Evolutionary conservation across 345 rosid genomes (phyloP).

Genomic region (Camelina neglecta): DNA sequence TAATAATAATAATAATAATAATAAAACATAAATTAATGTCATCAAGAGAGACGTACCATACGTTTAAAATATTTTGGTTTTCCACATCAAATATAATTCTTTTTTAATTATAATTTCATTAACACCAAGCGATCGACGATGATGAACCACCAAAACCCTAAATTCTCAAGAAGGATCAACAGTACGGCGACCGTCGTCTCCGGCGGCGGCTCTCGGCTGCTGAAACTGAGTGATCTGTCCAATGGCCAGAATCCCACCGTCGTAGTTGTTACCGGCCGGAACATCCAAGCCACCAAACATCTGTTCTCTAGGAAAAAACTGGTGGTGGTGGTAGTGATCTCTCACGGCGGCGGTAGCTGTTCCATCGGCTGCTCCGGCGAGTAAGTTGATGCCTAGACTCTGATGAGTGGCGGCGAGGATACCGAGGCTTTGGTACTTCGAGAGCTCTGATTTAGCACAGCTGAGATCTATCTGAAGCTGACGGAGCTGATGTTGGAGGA

Average conservation of each 20-base stretch:
- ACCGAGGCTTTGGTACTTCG: conserved; percentile 64
- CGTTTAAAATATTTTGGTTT: conserved; percentile 25
- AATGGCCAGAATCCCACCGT: conserved; percentile 67
- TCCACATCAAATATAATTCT: conserved; percentile 15
- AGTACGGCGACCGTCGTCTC: conserved; percentile 80
- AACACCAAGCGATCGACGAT: conserved; percentile 26
- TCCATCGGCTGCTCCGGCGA: conserved; percentile 47
- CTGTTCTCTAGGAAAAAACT: conserved; percentile 77
- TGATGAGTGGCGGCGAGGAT: conserved; percentile 66
- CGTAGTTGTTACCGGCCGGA: conserved; percentile 54
- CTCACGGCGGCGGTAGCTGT: conserved; percentile 44
- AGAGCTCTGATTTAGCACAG: conserved; percentile 64
- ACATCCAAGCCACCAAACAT: conserved; percentile 65
- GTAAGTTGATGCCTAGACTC: conserved; percentile 68
- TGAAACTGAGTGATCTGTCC: conserved; percentile 88
- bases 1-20: neutral
- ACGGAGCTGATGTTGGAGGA: conserved; percentile 73
- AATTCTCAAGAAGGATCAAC: conserved; percentile 78
- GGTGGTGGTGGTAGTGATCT: conserved; percentile 65
- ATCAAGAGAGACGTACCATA: conserved; percentile 36
- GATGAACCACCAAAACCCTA: conserved; percentile 40
- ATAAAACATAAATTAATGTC: conserved; percentile 16
- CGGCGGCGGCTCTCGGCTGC: conserved; percentile 75
- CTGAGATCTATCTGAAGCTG: conserved; percentile 61
- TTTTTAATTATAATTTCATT: neutral